Evolutionary conservation across 2,329 filamentous ascomycete species (phyloP).

Genomic region (Akanthomyces dipterigenus): DNA sequence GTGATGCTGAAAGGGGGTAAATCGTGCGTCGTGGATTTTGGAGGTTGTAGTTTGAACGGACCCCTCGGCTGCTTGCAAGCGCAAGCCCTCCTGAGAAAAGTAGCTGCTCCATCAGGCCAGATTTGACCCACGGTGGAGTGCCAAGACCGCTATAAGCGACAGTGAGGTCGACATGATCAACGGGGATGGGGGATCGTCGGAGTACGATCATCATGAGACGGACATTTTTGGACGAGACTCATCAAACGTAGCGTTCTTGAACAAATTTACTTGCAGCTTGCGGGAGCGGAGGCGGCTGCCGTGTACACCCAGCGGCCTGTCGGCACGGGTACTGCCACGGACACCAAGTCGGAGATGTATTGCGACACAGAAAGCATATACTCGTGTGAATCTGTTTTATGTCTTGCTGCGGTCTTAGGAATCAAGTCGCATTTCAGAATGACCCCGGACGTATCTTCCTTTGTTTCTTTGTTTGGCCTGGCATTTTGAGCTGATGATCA

Average conservation of each 20-base stretch:
- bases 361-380: no score
- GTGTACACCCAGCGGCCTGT: neutral
- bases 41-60: slow-evolving; percentile 3
- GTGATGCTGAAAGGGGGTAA: slow-evolving; percentile 7
- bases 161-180: neutral
- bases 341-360: no score
- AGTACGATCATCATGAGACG: neutral
- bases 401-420: no score
- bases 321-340: no score
- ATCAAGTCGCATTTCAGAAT: no score
- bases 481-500: no score
- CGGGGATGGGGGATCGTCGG: neutral
- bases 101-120: slow-evolving; percentile 6
- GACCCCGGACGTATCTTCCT: no score
- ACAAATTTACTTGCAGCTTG: no score
- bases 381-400: no score
- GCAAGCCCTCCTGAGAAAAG: neutral
- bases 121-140: slow-evolving; percentile 5
- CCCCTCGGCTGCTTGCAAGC: neutral
- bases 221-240: no score
- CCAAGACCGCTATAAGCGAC: neutral
- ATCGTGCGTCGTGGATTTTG: slow-evolving; percentile 1
- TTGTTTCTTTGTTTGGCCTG: no score
- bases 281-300: neutral
- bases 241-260: no score